Evolutionary conservation across 768 basidiomycete species (phyloP).

Genomic region (Auricularia auricula-judae): DNA sequence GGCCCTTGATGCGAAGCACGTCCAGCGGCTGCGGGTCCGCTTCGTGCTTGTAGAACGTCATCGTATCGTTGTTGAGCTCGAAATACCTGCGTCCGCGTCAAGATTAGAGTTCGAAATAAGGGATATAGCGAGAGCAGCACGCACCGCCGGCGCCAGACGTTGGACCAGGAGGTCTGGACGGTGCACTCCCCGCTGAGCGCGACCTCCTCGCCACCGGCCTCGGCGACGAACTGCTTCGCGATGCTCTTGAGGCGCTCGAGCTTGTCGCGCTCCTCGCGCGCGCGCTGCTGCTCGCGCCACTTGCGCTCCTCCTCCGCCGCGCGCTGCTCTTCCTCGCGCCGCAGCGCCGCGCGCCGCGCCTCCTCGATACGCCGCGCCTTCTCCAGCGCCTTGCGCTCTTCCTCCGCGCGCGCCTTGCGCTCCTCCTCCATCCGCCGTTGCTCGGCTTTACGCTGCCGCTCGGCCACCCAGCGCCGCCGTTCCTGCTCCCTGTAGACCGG

Average conservation of each 20-base stretch:
- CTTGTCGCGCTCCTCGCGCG: slow-evolving; percentile 39
- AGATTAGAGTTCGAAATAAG: no score
- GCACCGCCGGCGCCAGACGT: slow-evolving; percentile 49
- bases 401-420: slow-evolving; percentile 21
- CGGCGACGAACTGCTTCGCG: slow-evolving; percentile 31
- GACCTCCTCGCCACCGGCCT: slow-evolving; percentile 23
- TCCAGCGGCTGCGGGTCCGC: slow-evolving; percentile 20
- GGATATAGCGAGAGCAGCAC: no score
- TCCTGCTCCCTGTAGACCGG: background rate
- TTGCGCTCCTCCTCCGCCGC: slow-evolving; percentile 30
- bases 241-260: slow-evolving; percentile 33
- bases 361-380: slow-evolving; percentile 2
- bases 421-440: slow-evolving; percentile 27
- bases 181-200: slow-evolving; percentile 49
- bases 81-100: slow-evolving; percentile 25
- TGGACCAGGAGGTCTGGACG: slow-evolving; percentile 40
- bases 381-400: slow-evolving; percentile 2
- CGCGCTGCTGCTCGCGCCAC: slow-evolving; percentile 38
- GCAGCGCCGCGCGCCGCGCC: slow-evolving; percentile 23
- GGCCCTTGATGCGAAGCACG: slow-evolving; percentile 28
- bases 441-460: slow-evolving; percentile 19
- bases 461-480: background rate
- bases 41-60: slow-evolving; percentile 42
- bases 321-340: slow-evolving; percentile 9
- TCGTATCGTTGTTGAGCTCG: slow-evolving; percentile 35